Evolutionary conservation across 495 filamentous ascomycete genomes (phyloP).

Genomic region (Viridothelium virens): DNA sequence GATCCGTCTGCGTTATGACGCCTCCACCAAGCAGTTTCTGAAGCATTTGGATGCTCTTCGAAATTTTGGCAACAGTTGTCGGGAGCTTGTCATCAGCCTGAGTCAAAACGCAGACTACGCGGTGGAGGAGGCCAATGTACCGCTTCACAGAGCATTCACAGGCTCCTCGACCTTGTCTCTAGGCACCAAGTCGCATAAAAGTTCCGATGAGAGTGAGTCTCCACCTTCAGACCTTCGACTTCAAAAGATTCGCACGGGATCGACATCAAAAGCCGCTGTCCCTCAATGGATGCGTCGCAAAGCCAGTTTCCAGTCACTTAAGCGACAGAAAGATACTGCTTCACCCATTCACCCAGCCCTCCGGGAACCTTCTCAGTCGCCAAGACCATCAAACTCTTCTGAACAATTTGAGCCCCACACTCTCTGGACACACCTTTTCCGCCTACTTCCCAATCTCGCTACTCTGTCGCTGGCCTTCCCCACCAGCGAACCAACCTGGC

Average conservation of each 20-base stretch:
- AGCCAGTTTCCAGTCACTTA: background rate
- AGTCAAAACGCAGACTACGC: background rate
- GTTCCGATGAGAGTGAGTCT: background rate
- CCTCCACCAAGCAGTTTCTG: background rate
- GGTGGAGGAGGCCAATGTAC: background rate
- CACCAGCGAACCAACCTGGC: constrained; percentile 22
- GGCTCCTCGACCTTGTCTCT: background rate
- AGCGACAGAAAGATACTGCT: background rate
- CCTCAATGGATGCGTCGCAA: background rate
- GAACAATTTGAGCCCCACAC: background rate
- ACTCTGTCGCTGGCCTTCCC: constrained; percentile 20
- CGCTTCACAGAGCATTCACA: background rate
- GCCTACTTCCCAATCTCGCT: constrained; percentile 13
- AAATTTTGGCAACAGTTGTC: background rate
- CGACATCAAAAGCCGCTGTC: background rate
- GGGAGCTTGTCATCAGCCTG: background rate
- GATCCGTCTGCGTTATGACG: background rate
- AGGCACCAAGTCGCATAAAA: background rate
- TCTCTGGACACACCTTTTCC: constrained; percentile 15
- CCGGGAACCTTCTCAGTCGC: background rate
- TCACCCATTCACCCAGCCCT: background rate
- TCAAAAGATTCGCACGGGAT: background rate
- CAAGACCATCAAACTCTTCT: background rate
- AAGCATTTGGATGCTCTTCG: background rate
- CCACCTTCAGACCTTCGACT: background rate